Conservation (phyloP, 164 flowering plant genomes). For the Pachysandra terminalis region DNA sequence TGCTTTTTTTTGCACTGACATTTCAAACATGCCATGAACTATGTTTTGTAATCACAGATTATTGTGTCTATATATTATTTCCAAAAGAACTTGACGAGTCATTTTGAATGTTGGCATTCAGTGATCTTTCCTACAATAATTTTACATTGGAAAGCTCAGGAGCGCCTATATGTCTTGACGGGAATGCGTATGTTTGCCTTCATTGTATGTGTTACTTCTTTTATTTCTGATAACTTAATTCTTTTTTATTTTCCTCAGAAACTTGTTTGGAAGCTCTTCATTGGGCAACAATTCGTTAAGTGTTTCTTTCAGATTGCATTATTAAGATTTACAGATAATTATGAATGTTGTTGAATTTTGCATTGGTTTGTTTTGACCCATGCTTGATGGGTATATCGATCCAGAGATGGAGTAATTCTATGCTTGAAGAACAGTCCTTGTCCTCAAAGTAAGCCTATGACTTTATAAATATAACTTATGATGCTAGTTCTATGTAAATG, state of each 20-base stretch:
- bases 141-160: slow-evolving; percentile 49
- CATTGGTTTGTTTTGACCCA: too few species aligned
- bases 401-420: slow-evolving; percentile 25
- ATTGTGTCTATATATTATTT: neutral
- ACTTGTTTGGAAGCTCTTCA: slow-evolving; percentile 59
- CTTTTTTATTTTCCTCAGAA: slow-evolving; percentile 23
- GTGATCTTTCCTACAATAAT: slow-evolving; percentile 87
- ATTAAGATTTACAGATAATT: too few species aligned
- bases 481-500: too few species aligned
- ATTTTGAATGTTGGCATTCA: slow-evolving; percentile 21
- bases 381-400: neutral
- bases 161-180: slow-evolving; percentile 34
- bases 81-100: neutral
- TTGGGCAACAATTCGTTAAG: slow-evolving; percentile 41
- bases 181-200: slow-evolving; percentile 18
- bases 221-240: neutral
- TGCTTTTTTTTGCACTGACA: too few species aligned
- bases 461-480: too few species aligned
- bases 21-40: too few species aligned
- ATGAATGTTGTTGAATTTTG: too few species aligned
- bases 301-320: too few species aligned
- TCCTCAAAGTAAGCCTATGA: slow-evolving; percentile 35
- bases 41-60: too few species aligned
- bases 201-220: neutral
- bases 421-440: slow-evolving; percentile 30